Percentiles rank a stretch among this genome's conserved stretches.
phyloP scores from a whole-genome alignment of 1,284 basidiomycete species.

The Cryptococcus sp. region DNA sequence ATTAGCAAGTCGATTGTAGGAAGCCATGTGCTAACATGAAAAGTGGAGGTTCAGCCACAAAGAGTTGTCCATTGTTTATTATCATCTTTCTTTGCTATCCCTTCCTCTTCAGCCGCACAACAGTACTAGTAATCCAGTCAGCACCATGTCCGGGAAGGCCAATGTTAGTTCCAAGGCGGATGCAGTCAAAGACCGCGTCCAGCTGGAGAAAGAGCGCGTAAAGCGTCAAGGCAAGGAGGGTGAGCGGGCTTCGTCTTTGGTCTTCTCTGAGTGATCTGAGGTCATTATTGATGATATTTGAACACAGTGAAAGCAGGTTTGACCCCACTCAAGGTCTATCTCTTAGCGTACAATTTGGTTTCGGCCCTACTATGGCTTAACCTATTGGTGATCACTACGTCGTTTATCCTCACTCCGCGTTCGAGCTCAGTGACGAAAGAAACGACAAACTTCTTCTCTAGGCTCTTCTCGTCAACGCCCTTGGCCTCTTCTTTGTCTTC shows the following conservation, averaged over 20 bases:
- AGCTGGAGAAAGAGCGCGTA: constrained; percentile 24
- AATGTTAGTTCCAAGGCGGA: not conserved
- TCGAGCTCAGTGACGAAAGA: constrained; percentile 1
- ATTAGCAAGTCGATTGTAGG: too few species aligned
- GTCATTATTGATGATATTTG: not conserved
- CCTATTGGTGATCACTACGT: constrained; percentile 60
- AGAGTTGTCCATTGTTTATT: too few species aligned
- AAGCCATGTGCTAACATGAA: too few species aligned
- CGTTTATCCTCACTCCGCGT: constrained; percentile 36
- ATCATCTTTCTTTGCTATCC: not conserved
- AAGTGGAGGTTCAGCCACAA: too few species aligned
- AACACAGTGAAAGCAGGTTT: constrained; percentile 16
- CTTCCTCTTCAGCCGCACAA: not conserved
- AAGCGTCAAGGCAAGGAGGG: constrained; percentile 18
- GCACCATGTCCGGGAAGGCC: not conserved
- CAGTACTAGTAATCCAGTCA: not conserved
- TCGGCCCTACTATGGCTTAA: constrained; percentile 73
- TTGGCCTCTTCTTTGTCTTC: constrained; percentile 35
- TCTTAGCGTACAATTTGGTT: constrained; percentile 73
- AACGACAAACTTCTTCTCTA: constrained; percentile 7
- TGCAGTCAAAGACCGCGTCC: constrained; percentile 4
- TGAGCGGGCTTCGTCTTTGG: not conserved
- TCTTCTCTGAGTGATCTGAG: not conserved
- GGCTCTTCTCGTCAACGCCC: constrained; percentile 8
- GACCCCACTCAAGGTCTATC: constrained; percentile 59